Conservation (phyloP, 768 basidiomycete genomes). For the Paxillus involutus region DNA sequence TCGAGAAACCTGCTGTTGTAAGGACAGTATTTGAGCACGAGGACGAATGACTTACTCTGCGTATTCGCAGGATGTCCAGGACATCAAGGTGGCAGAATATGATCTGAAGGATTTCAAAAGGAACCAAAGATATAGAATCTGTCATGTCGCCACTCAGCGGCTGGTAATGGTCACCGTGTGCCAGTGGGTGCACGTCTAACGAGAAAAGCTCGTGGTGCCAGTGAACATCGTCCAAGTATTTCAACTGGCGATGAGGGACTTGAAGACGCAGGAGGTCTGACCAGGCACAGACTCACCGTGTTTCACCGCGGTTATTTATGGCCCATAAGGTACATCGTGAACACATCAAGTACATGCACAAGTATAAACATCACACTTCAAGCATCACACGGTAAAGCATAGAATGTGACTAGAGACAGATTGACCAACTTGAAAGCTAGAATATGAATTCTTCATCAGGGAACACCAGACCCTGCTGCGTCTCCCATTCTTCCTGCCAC, state of each 20-base stretch:
- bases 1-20: slow-evolving; percentile 8
- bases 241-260: no score
- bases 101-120: slow-evolving; percentile 9
- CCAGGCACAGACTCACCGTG: no score
- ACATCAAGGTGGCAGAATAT: slow-evolving; percentile 15
- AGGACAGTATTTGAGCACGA: not conserved
- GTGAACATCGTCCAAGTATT: no score
- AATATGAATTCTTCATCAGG: not conserved
- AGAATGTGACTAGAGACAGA: no score
- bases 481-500: slow-evolving; percentile 53
- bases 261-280: no score
- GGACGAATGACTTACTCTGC: slow-evolving; percentile 10
- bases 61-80: slow-evolving; percentile 15
- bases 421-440: not conserved
- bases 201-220: not conserved
- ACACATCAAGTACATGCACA: no score
- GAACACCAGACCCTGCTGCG: slow-evolving; percentile 10
- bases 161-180: no score
- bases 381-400: no score
- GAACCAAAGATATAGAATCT: not conserved
- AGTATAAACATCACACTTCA: no score
- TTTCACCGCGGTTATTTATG: no score
- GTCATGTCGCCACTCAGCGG: not conserved
- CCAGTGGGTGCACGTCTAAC: not conserved
- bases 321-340: no score